Percentiles rank a stretch among this genome's conserved stretches.
These are phyloP conservation scores for Cyclotella kingstonii DNA, from an alignment of 108 stramenopile species.

Conservation along the genomic window DNA sequence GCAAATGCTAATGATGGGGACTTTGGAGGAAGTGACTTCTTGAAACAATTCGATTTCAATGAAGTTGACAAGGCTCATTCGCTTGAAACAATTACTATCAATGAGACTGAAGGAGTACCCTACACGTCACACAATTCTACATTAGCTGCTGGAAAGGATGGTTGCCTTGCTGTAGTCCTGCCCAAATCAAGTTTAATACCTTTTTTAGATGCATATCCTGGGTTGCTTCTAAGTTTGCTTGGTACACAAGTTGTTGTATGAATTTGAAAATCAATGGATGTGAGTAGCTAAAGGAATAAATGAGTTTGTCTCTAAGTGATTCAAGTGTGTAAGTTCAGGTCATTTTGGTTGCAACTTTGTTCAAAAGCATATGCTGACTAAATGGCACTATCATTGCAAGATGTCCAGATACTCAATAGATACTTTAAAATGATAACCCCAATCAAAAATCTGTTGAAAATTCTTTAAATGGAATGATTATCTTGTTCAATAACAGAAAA, in stretches of 20 bases:
- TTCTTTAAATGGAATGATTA: too few species aligned
- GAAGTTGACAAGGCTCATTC: conserved; percentile 40
- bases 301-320: too few species aligned
- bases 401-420: too few species aligned
- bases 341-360: too few species aligned
- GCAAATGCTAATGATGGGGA: conserved; percentile 31
- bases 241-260: conserved; percentile 86
- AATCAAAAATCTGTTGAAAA: too few species aligned
- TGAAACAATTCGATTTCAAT: conserved; percentile 43
- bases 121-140: conserved; percentile 74
- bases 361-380: too few species aligned
- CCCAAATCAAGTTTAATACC: conserved; percentile 67
- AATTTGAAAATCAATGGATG: too few species aligned
- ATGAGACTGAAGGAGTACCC: conserved; percentile 51
- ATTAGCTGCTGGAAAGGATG: conserved; percentile 83
- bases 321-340: too few species aligned
- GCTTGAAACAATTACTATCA: conserved; percentile 49
- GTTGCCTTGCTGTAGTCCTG: conserved; percentile 79
- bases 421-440: too few species aligned
- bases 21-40: conserved; percentile 7
- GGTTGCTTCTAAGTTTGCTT: conserved; percentile 76
- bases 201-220: conserved; percentile 83
- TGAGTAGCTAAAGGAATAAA: too few species aligned
- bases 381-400: too few species aligned
- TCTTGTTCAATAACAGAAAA: too few species aligned